phyloP scores from a whole-genome alignment of 345 rosid species.

The Tarenaya hassleriana region DNA sequence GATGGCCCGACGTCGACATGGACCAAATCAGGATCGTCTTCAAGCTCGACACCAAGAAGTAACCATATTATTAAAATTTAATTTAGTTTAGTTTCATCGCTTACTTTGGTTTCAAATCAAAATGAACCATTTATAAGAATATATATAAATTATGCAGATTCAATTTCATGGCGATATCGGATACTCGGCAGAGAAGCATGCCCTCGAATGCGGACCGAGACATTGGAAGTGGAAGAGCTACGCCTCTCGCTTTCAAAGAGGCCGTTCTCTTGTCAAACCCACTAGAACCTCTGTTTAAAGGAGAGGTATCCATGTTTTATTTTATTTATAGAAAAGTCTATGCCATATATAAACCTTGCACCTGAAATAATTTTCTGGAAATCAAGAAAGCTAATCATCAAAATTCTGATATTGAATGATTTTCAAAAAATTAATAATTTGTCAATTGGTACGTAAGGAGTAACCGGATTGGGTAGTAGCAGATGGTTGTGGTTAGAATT shows the following conservation, averaged over 20 bases:
- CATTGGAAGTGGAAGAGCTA: constrained; percentile 14
- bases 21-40: constrained; percentile 76
- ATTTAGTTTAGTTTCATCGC: too few relatives aligned
- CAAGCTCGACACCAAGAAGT: constrained; percentile 58
- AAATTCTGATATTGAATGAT: too few relatives aligned
- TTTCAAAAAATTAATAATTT: too few relatives aligned
- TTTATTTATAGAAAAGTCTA: too few relatives aligned
- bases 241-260: constrained; percentile 63
- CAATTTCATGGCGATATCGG: constrained; percentile 58
- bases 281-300: constrained; percentile 39
- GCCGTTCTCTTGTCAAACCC: constrained; percentile 80
- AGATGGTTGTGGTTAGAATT: too few relatives aligned
- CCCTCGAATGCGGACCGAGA: constrained; percentile 54
- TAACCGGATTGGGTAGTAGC: too few relatives aligned
- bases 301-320: constrained; percentile 49
- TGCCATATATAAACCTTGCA: too few relatives aligned
- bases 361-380: too few relatives aligned
- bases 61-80: constrained; percentile 5
- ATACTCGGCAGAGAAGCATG: constrained; percentile 65
- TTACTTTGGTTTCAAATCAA: too few relatives aligned
- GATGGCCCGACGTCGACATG: constrained; percentile 77
- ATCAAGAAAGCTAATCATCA: too few relatives aligned
- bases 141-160: constrained; percentile 6
- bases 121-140: neutral
- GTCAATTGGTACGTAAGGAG: too few relatives aligned